phyloP scores from a whole-genome alignment of 805 yeast genomes.

The Suhomyces kilbournensis region DNA sequence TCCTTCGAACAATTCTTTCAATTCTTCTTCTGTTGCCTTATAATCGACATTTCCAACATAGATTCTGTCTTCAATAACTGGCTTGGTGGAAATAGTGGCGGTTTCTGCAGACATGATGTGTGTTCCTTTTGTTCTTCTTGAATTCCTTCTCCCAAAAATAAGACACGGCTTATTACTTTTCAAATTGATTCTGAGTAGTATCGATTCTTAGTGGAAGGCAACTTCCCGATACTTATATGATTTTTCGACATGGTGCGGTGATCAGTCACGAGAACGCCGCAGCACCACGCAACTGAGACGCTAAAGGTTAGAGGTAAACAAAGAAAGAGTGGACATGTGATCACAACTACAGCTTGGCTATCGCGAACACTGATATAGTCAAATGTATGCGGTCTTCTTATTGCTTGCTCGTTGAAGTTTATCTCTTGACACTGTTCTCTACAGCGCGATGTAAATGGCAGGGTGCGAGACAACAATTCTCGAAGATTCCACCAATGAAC shows the following conservation, averaged over 20 bases:
- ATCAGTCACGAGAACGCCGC: neutral
- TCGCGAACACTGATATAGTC: no score
- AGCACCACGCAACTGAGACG: neutral
- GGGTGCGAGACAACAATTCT: neutral
- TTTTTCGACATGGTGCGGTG: conserved; percentile 4
- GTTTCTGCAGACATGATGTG: conserved; percentile 8
- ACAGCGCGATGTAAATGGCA: neutral
- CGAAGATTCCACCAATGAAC: conserved; percentile 1
- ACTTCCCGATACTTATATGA: conserved; percentile 6
- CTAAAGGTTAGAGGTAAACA: neutral
- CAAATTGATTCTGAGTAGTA: conserved; percentile 2
- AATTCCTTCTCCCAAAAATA: conserved; percentile 3
- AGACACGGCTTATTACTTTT: conserved; percentile 2
- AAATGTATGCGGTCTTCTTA: neutral
- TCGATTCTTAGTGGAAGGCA: conserved; percentile 1
- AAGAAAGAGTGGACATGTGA: neutral
- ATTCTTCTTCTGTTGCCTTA: conserved; percentile 40
- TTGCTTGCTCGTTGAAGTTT: no score
- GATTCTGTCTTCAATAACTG: conserved; percentile 43
- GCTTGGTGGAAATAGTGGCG: conserved; percentile 15
- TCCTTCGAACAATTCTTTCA: conserved; percentile 49
- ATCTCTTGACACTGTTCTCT: neutral
- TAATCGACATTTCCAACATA: conserved; percentile 44
- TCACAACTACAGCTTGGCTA: no score
- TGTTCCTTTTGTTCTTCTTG: conserved; percentile 4